Evolutionary conservation across 176 grass and related monocot species (phyloP).

Genomic region (Carex scoparia): DNA sequence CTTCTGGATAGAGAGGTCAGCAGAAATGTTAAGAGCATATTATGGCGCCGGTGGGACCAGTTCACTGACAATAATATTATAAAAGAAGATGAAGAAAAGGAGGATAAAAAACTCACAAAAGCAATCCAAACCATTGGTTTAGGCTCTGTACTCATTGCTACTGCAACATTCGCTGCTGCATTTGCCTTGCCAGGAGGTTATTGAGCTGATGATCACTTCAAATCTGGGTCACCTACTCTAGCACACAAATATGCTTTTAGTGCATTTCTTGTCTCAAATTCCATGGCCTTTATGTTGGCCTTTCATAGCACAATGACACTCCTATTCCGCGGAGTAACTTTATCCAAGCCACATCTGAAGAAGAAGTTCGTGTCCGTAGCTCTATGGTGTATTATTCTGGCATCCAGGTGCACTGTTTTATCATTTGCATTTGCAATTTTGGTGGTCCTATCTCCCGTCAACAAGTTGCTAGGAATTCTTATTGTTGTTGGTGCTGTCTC

Average conservation of each 20-base stretch:
- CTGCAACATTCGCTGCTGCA: slow-evolving; percentile 19
- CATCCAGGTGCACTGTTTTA: too few species aligned
- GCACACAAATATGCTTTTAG: slow-evolving; percentile 19
- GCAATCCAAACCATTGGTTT: neutral
- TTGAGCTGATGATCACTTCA: neutral
- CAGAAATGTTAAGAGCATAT: neutral
- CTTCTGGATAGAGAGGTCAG: neutral
- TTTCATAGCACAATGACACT: too few species aligned
- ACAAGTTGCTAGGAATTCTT: too few species aligned
- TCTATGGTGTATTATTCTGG: too few species aligned
- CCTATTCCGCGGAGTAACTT: too few species aligned
- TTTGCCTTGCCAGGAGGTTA: slow-evolving; percentile 30
- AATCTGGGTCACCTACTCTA: slow-evolving; percentile 13
- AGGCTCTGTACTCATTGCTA: slow-evolving; percentile 29
- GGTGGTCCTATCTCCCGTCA: too few species aligned
- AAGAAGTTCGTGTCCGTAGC: too few species aligned
- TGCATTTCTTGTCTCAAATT: slow-evolving; percentile 16
- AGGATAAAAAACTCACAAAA: neutral
- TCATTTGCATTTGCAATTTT: too few species aligned
- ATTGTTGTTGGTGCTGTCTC: too few species aligned
- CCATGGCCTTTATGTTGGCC: too few species aligned
- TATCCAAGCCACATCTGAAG: too few species aligned
- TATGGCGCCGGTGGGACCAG: neutral
- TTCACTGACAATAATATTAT: neutral
- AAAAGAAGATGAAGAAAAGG: neutral